Evolutionary conservation across 1,284 basidiomycete genomes (phyloP).

Genomic region (Meira nashicola): DNA sequence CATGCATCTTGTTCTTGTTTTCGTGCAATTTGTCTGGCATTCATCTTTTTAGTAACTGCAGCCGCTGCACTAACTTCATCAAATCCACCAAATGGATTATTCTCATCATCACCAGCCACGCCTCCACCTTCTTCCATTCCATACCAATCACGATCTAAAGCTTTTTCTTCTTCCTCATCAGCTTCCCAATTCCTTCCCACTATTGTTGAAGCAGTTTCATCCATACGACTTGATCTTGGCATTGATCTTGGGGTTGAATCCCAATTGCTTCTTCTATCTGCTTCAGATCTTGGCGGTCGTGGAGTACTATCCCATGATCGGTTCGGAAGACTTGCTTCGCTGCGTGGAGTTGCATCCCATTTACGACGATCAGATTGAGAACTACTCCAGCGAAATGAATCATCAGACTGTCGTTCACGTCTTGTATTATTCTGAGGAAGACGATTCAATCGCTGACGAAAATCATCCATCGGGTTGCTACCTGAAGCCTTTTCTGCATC

Average conservation of each 20-base stretch:
- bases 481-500: not conserved
- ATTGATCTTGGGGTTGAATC: slow-evolving; percentile 24
- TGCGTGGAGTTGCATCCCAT: slow-evolving; percentile 12
- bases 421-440: too few relatives aligned
- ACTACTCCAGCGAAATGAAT: not conserved
- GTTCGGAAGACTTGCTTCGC: slow-evolving; percentile 14
- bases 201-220: slow-evolving; percentile 56
- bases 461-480: too few relatives aligned
- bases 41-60: slow-evolving; percentile 41
- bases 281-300: not conserved
- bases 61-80: slow-evolving; percentile 41
- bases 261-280: slow-evolving; percentile 14
- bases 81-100: slow-evolving; percentile 88
- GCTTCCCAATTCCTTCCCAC: slow-evolving; percentile 34
- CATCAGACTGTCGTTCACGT: not conserved
- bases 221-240: not conserved
- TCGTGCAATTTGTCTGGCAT: slow-evolving; percentile 49
- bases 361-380: not conserved
- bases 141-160: slow-evolving; percentile 47
- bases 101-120: slow-evolving; percentile 72
- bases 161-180: slow-evolving; percentile 26
- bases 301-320: slow-evolving; percentile 36
- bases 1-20: slow-evolving; percentile 96
- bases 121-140: slow-evolving; percentile 41
- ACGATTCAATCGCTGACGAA: too few relatives aligned